Evolutionary conservation across 371 early-diverging fungal species (phyloP).

Genomic region (Lichtheimia corymbifera): DNA sequence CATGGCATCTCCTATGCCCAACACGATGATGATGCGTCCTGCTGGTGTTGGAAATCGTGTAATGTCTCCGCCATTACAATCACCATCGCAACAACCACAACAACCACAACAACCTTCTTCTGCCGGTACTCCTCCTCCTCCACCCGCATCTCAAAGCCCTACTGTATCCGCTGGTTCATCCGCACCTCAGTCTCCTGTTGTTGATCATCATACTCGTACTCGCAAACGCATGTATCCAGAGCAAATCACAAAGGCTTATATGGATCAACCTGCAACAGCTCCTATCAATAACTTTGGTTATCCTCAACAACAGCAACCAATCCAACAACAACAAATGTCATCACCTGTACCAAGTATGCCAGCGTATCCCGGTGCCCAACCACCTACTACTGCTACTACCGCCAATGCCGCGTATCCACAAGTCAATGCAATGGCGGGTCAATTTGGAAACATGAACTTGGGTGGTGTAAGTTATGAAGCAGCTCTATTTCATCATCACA

Average conservation of each 20-base stretch:
- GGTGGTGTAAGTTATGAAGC: slow-evolving; percentile 7
- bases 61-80: slow-evolving; percentile 5
- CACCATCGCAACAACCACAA: slow-evolving; percentile 5
- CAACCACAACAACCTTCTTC: slow-evolving; percentile 1
- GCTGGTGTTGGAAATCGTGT: slow-evolving; percentile 9
- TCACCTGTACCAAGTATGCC: slow-evolving; percentile 8
- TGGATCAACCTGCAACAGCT: slow-evolving; percentile 28
- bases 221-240: slow-evolving; percentile 65
- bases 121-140: slow-evolving; percentile 1
- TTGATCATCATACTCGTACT: slow-evolving; percentile 27
- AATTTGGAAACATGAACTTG: slow-evolving; percentile 49
- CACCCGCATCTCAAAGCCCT: slow-evolving; percentile 12
- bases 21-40: slow-evolving; percentile 39
- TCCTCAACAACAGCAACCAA: slow-evolving; percentile 11
- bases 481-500: background rate
- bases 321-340: slow-evolving; percentile 14
- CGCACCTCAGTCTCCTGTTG: slow-evolving; percentile 10
- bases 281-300: background rate
- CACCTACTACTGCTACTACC: background rate
- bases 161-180: slow-evolving; percentile 9
- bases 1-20: slow-evolving; percentile 1
- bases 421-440: slow-evolving; percentile 38
- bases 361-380: slow-evolving; percentile 23
- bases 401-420: slow-evolving; percentile 17
- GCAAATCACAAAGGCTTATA: slow-evolving; percentile 49